Evolutionary conservation across 2,329 filamentous ascomycete species (phyloP).

Genomic region (Dactylonectria macrodidyma): DNA sequence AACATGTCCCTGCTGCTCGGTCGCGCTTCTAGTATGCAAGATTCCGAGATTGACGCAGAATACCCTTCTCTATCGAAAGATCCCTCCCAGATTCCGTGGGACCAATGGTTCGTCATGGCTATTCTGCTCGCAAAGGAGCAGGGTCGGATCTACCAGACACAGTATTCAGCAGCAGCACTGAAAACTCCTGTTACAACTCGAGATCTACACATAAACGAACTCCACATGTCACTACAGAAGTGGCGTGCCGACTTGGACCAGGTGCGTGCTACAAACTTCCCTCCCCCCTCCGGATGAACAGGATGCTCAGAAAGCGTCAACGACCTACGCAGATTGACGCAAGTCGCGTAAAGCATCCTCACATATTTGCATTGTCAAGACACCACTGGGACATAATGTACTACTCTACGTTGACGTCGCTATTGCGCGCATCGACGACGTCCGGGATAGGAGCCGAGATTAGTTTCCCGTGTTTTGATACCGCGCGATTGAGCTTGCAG

Average conservation of each 20-base stretch:
- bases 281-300: not conserved
- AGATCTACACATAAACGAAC: conserved; percentile 14
- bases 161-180: conserved; percentile 31
- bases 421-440: conserved; percentile 32
- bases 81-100: conserved; percentile 29
- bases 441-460: conserved; percentile 29
- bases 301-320: not conserved
- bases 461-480: conserved; percentile 36
- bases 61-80: conserved; percentile 28
- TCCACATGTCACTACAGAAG: conserved; percentile 26
- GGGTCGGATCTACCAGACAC: conserved; percentile 31
- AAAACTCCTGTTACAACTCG: conserved; percentile 19
- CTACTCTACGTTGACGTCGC: conserved; percentile 37
- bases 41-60: conserved; percentile 34
- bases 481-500: conserved; percentile 30
- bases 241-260: conserved; percentile 32
- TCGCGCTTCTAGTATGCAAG: conserved; percentile 35
- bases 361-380: conserved; percentile 23
- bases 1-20: conserved; percentile 34
- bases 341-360: conserved; percentile 20
- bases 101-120: conserved; percentile 25
- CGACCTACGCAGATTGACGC: conserved; percentile 16
- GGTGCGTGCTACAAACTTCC: not conserved
- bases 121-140: conserved; percentile 32
- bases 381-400: conserved; percentile 41